Conservation (phyloP, 768 basidiomycete species). For the Pleurotus citrinopileatus region DNA sequence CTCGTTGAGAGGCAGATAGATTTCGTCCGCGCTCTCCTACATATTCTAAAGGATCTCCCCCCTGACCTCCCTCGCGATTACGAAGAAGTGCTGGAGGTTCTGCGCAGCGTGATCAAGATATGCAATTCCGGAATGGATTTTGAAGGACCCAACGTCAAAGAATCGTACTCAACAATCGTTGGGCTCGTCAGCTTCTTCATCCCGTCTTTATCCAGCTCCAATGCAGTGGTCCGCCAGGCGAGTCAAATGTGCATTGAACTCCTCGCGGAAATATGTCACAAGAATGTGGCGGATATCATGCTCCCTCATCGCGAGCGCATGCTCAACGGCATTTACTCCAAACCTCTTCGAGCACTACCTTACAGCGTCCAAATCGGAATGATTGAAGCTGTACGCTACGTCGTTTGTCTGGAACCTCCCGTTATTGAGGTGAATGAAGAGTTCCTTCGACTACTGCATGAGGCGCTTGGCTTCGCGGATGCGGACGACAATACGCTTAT, state of each 20-base stretch:
- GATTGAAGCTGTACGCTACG: slow-evolving; percentile 95
- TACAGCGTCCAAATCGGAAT: slow-evolving; percentile 96
- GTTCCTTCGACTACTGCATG: slow-evolving; percentile 85
- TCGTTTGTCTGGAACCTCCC: slow-evolving; percentile 84
- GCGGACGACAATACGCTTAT: slow-evolving; percentile 87
- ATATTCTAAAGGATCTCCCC: slow-evolving; percentile 93
- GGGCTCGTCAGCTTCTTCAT: slow-evolving; percentile 82
- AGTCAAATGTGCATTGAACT: slow-evolving; percentile 79
- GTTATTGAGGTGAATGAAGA: slow-evolving; percentile 92
- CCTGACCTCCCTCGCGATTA: slow-evolving; percentile 83
- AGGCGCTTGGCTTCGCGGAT: slow-evolving; percentile 93
- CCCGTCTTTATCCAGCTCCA: slow-evolving; percentile 85
- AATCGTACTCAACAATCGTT: slow-evolving; percentile 44
- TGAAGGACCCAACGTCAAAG: slow-evolving; percentile 41
- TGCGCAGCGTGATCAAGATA: slow-evolving; percentile 63
- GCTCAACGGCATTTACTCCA: slow-evolving; percentile 89
- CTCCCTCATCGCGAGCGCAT: slow-evolving; percentile 84
- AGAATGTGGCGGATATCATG: slow-evolving; percentile 76
- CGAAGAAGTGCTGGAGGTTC: slow-evolving; percentile 73
- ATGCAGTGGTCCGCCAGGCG: slow-evolving; percentile 79
- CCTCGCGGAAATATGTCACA: slow-evolving; percentile 70
- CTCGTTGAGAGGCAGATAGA: slow-evolving; percentile 86
- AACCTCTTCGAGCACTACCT: slow-evolving; percentile 91
- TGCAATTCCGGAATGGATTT: slow-evolving; percentile 49
- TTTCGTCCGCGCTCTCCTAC: slow-evolving; percentile 84